Evolutionary conservation across 2,329 filamentous ascomycete genomes (phyloP).

Genomic region (Xylaria sp.): DNA sequence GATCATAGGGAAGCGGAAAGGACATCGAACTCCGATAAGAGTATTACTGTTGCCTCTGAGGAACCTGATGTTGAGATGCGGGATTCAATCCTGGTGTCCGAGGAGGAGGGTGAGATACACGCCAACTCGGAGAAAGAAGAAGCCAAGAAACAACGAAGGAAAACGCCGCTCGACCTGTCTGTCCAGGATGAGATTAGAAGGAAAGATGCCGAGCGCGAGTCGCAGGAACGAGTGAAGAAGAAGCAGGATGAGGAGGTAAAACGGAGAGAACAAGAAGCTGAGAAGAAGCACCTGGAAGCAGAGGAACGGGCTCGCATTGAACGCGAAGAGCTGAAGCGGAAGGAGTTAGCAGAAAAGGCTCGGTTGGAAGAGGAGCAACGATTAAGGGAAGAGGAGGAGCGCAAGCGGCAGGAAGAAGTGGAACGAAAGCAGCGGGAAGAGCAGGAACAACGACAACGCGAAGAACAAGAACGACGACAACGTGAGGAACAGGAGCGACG

Average conservation of each 20-base stretch:
- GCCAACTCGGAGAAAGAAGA: conserved; percentile 53
- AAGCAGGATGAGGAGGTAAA: conserved; percentile 47
- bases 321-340: conserved; percentile 47
- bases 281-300: conserved; percentile 49
- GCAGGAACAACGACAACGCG: conserved; percentile 45
- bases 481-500: conserved; percentile 42
- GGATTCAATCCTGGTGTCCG: conserved; percentile 54
- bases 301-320: conserved; percentile 46
- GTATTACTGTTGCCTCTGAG: conserved; percentile 68
- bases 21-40: conserved; percentile 58
- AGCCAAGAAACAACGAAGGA: conserved; percentile 52
- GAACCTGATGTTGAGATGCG: conserved; percentile 67
- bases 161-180: conserved; percentile 38
- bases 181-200: conserved; percentile 46
- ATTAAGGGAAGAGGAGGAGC: conserved; percentile 54
- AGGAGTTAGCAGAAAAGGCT: conserved; percentile 50
- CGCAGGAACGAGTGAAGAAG: conserved; percentile 44
- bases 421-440: conserved; percentile 30
- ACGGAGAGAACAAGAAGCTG: conserved; percentile 49
- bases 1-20: conserved; percentile 58
- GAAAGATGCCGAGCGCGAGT: conserved; percentile 48
- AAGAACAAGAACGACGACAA: conserved; percentile 48
- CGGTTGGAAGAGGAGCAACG: conserved; percentile 52
- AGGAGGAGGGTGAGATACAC: conserved; percentile 47
- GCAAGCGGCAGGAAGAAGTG: conserved; percentile 52